Percentiles rank a stretch among this genome's conserved stretches.
Evolutionary conservation across 78 protist genomes (phyloP).

Genomic region (Dictyostelium capitatum): DNA sequence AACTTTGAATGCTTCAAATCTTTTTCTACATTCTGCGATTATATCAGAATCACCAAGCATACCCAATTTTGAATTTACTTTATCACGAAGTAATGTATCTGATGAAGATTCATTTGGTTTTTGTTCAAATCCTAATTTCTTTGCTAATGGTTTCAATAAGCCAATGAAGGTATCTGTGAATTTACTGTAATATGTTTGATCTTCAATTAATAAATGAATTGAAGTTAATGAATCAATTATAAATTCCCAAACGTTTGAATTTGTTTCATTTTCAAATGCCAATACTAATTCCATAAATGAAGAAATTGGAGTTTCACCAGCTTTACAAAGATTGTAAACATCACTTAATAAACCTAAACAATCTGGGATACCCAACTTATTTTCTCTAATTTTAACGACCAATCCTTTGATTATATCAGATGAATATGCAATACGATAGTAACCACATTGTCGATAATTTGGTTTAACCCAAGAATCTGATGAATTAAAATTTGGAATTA

Average conservation of each 20-base stretch:
- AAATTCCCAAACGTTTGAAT: constrained; percentile 71
- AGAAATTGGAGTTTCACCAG: constrained; percentile 12
- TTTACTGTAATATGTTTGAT: background rate
- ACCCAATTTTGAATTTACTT: constrained; percentile 16
- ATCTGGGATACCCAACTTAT: constrained; percentile 20
- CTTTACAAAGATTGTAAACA: background rate
- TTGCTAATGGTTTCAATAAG: constrained; percentile 26
- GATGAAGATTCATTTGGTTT: constrained; percentile 16
- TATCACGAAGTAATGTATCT: constrained; percentile 30
- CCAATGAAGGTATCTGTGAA: constrained; percentile 14
- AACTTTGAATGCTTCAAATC: constrained; percentile 13
- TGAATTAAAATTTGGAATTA: constrained; percentile 5
- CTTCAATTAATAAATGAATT: background rate
- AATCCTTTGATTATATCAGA: constrained; percentile 3
- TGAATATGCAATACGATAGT: constrained; percentile 84
- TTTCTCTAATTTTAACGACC: constrained; percentile 21
- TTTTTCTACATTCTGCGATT: constrained; percentile 33
- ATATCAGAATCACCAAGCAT: background rate
- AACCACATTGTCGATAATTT: constrained; percentile 86
- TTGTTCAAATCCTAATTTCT: constrained; percentile 51
- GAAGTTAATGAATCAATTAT: background rate
- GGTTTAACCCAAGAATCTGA: constrained; percentile 85
- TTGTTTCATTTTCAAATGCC: constrained; percentile 54
- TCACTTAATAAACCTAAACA: constrained; percentile 8
- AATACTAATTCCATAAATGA: constrained; percentile 55